Conservation (phyloP, 2,329 filamentous ascomycete species). For the Phialophora verrucosa region DNA sequence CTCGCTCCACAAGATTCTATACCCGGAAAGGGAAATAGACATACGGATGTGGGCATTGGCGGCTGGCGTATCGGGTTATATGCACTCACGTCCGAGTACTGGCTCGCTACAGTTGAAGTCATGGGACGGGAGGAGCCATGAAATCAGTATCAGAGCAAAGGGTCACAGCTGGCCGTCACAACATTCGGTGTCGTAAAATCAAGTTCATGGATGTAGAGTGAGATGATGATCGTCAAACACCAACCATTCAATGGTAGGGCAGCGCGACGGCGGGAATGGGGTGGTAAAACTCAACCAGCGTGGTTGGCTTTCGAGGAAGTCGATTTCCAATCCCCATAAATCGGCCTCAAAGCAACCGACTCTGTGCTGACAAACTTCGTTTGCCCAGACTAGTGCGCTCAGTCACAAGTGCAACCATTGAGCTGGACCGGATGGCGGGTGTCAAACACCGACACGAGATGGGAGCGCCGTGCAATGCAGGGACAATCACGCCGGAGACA, state of each 20-base stretch:
- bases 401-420: neutral
- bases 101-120: neutral
- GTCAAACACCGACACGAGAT: constrained; percentile 1
- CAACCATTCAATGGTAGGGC: neutral
- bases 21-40: constrained; percentile 6
- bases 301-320: neutral
- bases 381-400: too few species aligned
- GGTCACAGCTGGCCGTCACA: neutral
- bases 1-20: neutral
- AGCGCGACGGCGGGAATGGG: too few species aligned
- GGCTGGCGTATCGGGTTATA: neutral
- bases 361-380: constrained; percentile 16
- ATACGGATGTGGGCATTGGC: neutral
- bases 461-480: too few species aligned
- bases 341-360: neutral
- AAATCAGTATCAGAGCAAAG: neutral
- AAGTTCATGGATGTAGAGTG: neutral
- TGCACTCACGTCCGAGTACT: neutral
- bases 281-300: neutral
- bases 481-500: constrained; percentile 9
- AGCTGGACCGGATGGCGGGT: constrained; percentile 13
- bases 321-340: constrained; percentile 21
- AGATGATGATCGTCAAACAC: neutral
- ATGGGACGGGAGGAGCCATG: neutral
- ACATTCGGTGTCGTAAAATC: neutral